Percentiles rank a stretch among this genome's conserved stretches.
phyloP scores from a whole-genome alignment of 805 yeast species.

The Soucietia sequanensis region DNA sequence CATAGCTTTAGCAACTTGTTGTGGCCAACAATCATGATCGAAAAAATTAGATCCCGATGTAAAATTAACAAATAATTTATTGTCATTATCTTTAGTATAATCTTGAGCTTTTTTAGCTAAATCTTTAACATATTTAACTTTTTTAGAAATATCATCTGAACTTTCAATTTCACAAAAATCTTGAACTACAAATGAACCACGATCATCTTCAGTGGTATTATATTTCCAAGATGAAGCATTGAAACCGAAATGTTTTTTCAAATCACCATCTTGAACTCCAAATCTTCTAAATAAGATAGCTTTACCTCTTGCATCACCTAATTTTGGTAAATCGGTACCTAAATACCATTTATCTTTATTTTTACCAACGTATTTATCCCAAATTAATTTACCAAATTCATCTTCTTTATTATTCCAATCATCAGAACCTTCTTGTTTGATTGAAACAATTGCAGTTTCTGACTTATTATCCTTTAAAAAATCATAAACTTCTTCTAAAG shows the following conservation, averaged over 20 bases:
- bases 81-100: constrained; percentile 40
- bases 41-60: constrained; percentile 74
- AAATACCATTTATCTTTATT: constrained; percentile 60
- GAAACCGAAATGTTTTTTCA: constrained; percentile 52
- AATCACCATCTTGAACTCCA: constrained; percentile 52
- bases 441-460: constrained; percentile 64
- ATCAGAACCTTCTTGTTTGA: constrained; percentile 73
- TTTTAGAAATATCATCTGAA: constrained; percentile 52
- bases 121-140: constrained; percentile 55
- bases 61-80: constrained; percentile 67
- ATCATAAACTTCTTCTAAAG: constrained; percentile 55
- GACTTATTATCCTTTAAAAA: constrained; percentile 52
- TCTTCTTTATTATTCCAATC: constrained; percentile 61
- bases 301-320: constrained; percentile 68
- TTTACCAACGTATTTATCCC: constrained; percentile 54
- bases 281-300: constrained; percentile 66
- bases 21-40: constrained; percentile 74
- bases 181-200: constrained; percentile 63
- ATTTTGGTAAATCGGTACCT: constrained; percentile 51
- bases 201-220: constrained; percentile 64
- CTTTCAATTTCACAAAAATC: constrained; percentile 67
- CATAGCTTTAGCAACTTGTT: constrained; percentile 56
- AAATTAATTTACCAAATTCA: constrained; percentile 62
- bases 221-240: constrained; percentile 68
- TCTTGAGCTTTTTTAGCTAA: constrained; percentile 53